A percentile compares a stretch with the other conserved stretches of the same genome.
Evolutionary conservation across 768 basidiomycete genomes (phyloP).

Genomic region (Auricularia auricula-judae): DNA sequence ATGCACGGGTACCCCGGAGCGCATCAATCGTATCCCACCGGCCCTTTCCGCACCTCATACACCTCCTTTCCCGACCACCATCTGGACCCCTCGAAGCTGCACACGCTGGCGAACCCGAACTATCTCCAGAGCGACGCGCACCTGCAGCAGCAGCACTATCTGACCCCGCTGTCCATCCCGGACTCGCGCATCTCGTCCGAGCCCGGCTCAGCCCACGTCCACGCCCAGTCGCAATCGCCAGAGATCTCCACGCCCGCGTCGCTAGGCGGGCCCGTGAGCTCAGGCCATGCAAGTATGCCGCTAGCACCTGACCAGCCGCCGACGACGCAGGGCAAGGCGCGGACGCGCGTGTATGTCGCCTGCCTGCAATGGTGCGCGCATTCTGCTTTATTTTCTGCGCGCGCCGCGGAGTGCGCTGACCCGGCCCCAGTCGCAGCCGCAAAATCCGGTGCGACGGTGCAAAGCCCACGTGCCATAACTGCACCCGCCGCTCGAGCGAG

Average conservation of each 20-base stretch:
- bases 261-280: neutral
- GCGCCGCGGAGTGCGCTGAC: neutral
- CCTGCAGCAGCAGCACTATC: neutral
- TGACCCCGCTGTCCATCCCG: neutral
- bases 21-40: neutral
- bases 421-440: slow-evolving; percentile 45
- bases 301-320: slow-evolving; percentile 69
- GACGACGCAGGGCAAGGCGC: slow-evolving; percentile 69
- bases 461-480: slow-evolving; percentile 68
- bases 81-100: neutral
- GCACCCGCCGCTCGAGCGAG: slow-evolving; percentile 40
- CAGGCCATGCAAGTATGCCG: neutral
- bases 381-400: neutral
- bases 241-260: neutral
- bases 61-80: neutral
- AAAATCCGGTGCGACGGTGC: slow-evolving; percentile 80
- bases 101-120: neutral
- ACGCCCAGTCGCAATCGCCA: neutral
- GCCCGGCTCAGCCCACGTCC: neutral
- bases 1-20: neutral
- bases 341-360: slow-evolving; percentile 67
- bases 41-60: neutral
- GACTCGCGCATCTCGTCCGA: neutral
- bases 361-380: slow-evolving; percentile 60
- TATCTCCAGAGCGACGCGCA: neutral